These are phyloP conservation scores for Hammondia hammondi DNA, from an alignment of 169 alveolate species.

Conservation along the genomic window DNA sequence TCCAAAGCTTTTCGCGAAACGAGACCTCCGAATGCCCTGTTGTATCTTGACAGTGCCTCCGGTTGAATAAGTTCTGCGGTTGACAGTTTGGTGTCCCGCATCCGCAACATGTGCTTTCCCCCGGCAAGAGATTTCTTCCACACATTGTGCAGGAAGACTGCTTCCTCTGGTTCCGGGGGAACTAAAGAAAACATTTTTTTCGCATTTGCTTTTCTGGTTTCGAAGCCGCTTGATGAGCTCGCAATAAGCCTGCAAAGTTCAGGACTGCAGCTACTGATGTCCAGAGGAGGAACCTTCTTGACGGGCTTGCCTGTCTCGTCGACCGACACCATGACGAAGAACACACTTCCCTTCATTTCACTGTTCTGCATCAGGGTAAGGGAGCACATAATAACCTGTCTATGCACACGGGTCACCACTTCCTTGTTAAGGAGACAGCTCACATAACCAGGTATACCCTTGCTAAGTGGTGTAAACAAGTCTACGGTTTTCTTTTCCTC, in stretches of 20 bases:
- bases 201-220: constrained; percentile 10
- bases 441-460: not conserved
- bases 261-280: constrained; percentile 31
- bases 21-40: constrained; percentile 61
- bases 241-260: not conserved
- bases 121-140: constrained; percentile 40
- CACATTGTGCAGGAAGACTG: constrained; percentile 50
- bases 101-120: not conserved
- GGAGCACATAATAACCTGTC: not conserved
- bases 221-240: not conserved
- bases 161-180: constrained; percentile 56
- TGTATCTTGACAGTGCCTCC: constrained; percentile 44
- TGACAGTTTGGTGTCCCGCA: constrained; percentile 49
- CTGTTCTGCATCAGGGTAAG: constrained; percentile 23
- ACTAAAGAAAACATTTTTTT: not conserved
- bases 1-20: constrained; percentile 66
- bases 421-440: not conserved
- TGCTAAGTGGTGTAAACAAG: not conserved
- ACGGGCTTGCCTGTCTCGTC: constrained; percentile 41
- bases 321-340: constrained; percentile 65
- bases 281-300: constrained; percentile 29
- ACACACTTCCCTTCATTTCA: constrained; percentile 46
- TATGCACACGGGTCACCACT: no score
- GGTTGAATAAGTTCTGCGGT: constrained; percentile 66
- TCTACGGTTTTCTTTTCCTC: no score